phyloP scores from a whole-genome alignment of 2,329 filamentous ascomycete species.

The Exophiala bonariae region DNA sequence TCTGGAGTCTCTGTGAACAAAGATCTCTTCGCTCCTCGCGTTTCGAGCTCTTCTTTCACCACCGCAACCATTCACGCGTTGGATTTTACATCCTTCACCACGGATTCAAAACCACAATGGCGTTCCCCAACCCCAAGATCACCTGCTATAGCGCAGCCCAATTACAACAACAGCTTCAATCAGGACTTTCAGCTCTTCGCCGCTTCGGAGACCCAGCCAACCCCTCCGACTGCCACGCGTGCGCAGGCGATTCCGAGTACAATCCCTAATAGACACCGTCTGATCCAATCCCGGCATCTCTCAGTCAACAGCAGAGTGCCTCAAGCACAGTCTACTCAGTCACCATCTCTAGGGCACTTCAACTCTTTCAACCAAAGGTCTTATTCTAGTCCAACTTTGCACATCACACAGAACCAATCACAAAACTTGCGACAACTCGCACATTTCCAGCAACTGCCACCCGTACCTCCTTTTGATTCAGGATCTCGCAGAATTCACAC shows the following conservation, averaged over 20 bases:
- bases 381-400: constrained; percentile 26
- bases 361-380: constrained; percentile 28
- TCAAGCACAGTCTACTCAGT: constrained; percentile 24
- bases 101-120: constrained; percentile 36
- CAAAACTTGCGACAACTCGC: constrained; percentile 28
- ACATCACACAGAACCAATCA: constrained; percentile 20
- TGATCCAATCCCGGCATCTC: constrained; percentile 26
- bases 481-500: constrained; percentile 27
- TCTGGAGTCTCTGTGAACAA: constrained; percentile 33
- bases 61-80: constrained; percentile 35
- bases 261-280: constrained; percentile 29
- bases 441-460: constrained; percentile 28
- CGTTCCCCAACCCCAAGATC: constrained; percentile 34
- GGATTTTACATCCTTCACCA: constrained; percentile 37
- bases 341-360: constrained; percentile 20
- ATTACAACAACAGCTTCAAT: constrained; percentile 27
- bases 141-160: constrained; percentile 30
- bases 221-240: constrained; percentile 26
- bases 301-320: constrained; percentile 28
- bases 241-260: constrained; percentile 33
- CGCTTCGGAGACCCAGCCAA: constrained; percentile 24
- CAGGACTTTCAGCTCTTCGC: constrained; percentile 38
- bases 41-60: constrained; percentile 29
- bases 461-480: constrained; percentile 33
- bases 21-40: constrained; percentile 29